phyloP scores from a whole-genome alignment of 129 eudicot species.

The Artemisia annua region DNA sequence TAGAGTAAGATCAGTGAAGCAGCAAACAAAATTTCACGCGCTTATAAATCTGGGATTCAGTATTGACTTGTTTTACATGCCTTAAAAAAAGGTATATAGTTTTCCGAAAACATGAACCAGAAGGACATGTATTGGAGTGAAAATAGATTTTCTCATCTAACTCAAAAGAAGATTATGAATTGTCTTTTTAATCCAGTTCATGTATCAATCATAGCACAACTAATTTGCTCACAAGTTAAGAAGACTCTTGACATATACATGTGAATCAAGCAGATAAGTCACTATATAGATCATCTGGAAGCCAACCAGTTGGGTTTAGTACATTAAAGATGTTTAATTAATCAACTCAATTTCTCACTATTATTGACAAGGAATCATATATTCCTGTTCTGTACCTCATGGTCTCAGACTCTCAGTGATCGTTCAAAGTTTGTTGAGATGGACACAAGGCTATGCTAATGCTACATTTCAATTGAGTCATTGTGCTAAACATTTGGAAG shows the following conservation, averaged over 20 bases:
- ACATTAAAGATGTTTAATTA: background rate
- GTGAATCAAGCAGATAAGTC: background rate
- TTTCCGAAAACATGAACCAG: too few species aligned
- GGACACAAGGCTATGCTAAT: too few species aligned
- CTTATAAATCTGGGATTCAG: background rate
- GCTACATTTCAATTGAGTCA: too few species aligned
- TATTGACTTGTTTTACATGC: too few species aligned
- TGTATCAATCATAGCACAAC: background rate
- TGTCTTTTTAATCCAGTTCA: background rate
- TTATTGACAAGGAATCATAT: too few species aligned
- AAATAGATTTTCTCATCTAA: background rate
- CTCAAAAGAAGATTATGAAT: background rate
- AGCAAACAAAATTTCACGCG: background rate
- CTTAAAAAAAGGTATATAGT: too few species aligned
- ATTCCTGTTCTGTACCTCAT: too few species aligned
- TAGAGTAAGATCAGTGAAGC: background rate
- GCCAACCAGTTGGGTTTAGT: background rate
- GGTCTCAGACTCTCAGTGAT: too few species aligned
- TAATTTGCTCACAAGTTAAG: background rate
- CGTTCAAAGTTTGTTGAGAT: too few species aligned
- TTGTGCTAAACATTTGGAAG: too few species aligned
- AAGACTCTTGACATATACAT: background rate
- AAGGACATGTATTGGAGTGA: background rate
- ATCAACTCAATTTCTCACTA: too few species aligned
- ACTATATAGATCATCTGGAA: too few species aligned